These are phyloP conservation scores for Globisporangium takayamanum DNA, from an alignment of 352 stramenopile genomes.

Conservation along the genomic window DNA sequence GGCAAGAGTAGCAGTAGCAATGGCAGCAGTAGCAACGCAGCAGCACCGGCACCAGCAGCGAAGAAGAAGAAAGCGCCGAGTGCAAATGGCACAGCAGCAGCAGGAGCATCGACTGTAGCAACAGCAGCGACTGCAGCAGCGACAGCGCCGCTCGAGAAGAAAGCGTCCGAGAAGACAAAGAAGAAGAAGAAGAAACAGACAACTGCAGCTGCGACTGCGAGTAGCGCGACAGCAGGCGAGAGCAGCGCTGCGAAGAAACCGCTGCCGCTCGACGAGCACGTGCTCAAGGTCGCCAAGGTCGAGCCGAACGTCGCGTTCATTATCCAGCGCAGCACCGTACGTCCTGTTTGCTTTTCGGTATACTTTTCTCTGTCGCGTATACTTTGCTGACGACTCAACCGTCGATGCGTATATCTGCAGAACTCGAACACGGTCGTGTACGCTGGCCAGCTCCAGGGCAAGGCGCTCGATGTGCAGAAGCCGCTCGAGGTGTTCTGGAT, in stretches of 20 bases:
- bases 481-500: slow-evolving; percentile 82
- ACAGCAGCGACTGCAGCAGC: neutral
- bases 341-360: slow-evolving; percentile 8
- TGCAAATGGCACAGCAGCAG: neutral
- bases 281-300: slow-evolving; percentile 57
- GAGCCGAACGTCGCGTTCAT: slow-evolving; percentile 80
- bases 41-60: slow-evolving; percentile 3
- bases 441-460: slow-evolving; percentile 31
- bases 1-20: slow-evolving; percentile 22
- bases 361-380: neutral
- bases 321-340: slow-evolving; percentile 81
- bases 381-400: too few relatives aligned
- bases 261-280: slow-evolving; percentile 60
- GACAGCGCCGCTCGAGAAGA: slow-evolving; percentile 24
- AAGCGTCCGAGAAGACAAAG: slow-evolving; percentile 25
- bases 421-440: slow-evolving; percentile 87
- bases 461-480: slow-evolving; percentile 40
- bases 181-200: slow-evolving; percentile 18
- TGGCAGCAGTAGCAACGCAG: slow-evolving; percentile 20
- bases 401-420: neutral
- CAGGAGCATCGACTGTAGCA: neutral
- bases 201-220: slow-evolving; percentile 1
- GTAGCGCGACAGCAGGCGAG: too few relatives aligned
- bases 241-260: slow-evolving; percentile 8
- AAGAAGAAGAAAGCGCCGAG: slow-evolving; percentile 15